Conservation (phyloP, 2,329 filamentous ascomycete species). For the Dendryphion nanum region DNA sequence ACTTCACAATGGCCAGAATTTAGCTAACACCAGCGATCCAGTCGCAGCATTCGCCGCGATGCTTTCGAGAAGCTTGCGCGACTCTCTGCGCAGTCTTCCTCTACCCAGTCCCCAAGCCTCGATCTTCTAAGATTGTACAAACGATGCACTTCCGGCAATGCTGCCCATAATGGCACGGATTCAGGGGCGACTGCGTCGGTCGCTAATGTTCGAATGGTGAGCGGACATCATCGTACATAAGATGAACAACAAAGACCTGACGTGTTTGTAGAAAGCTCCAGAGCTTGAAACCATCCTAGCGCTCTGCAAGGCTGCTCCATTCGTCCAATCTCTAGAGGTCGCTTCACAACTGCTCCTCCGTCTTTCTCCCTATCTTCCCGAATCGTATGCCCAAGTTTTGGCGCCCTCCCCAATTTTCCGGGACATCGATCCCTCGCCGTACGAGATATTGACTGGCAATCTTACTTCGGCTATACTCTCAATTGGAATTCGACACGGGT, state of each 20-base stretch:
- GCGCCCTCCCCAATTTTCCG: slow-evolving; percentile 78
- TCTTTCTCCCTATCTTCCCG: slow-evolving; percentile 78
- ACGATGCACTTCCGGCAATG: slow-evolving; percentile 26
- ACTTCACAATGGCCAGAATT: background rate
- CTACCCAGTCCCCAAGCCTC: slow-evolving; percentile 23
- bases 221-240: background rate
- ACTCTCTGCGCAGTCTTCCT: slow-evolving; percentile 43
- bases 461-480: slow-evolving; percentile 79
- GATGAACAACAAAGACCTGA: background rate
- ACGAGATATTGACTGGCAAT: slow-evolving; percentile 77
- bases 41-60: slow-evolving; percentile 44
- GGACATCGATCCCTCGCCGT: slow-evolving; percentile 81
- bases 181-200: slow-evolving; percentile 7
- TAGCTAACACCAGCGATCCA: slow-evolving; percentile 8
- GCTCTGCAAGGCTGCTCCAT: slow-evolving; percentile 83
- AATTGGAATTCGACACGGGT: slow-evolving; percentile 70
- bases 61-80: slow-evolving; percentile 52
- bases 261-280: slow-evolving; percentile 65
- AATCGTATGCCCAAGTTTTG: slow-evolving; percentile 78
- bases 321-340: slow-evolving; percentile 67
- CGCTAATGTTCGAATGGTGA: slow-evolving; percentile 39
- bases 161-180: slow-evolving; percentile 12
- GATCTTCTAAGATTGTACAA: slow-evolving; percentile 46
- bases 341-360: slow-evolving; percentile 78
- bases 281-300: slow-evolving; percentile 92